Evolutionary conservation across 306 rosid genomes (phyloP).

Genomic region (Begonia fuchsioides): DNA sequence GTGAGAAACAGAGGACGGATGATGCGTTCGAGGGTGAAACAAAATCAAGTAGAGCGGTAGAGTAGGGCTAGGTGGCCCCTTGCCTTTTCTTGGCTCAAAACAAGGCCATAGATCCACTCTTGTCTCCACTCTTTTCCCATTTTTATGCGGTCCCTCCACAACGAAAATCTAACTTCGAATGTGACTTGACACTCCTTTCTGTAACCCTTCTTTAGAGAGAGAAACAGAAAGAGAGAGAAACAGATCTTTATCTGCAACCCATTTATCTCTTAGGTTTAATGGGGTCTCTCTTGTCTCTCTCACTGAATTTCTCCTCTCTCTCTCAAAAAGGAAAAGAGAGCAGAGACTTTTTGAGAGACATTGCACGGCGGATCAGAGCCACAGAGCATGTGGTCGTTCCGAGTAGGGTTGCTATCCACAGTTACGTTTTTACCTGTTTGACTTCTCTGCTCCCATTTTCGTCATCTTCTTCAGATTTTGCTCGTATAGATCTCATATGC

Average conservation of each 20-base stretch:
- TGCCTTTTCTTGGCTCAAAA: too few species aligned
- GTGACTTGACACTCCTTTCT: constrained; percentile 29
- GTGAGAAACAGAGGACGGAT: too few species aligned
- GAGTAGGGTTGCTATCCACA: constrained; percentile 33
- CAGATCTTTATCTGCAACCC: constrained; percentile 23
- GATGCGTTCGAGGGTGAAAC: too few species aligned
- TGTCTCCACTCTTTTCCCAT: too few species aligned
- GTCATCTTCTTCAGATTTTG: constrained; percentile 20
- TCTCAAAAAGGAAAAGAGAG: constrained; percentile 25
- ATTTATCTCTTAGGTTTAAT: constrained; percentile 31
- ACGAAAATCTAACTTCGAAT: constrained; percentile 29
- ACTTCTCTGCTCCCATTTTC: constrained; percentile 16
- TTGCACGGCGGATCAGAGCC: constrained; percentile 12
- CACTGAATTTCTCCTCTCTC: constrained; percentile 1
- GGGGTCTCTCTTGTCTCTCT: constrained; percentile 4
- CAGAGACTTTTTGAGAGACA: constrained; percentile 27
- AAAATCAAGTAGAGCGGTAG: too few species aligned
- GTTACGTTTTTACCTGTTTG: constrained; percentile 35
- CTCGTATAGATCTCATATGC: constrained; percentile 10
- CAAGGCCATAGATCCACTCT: too few species aligned
- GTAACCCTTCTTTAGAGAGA: constrained; percentile 6
- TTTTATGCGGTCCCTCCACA: too few species aligned
- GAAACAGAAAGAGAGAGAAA: too few species aligned
- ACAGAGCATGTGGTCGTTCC: constrained; percentile 22
- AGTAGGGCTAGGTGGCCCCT: too few species aligned